Conservation (phyloP, 345 rosid species). For the Camelina hispida region DNA sequence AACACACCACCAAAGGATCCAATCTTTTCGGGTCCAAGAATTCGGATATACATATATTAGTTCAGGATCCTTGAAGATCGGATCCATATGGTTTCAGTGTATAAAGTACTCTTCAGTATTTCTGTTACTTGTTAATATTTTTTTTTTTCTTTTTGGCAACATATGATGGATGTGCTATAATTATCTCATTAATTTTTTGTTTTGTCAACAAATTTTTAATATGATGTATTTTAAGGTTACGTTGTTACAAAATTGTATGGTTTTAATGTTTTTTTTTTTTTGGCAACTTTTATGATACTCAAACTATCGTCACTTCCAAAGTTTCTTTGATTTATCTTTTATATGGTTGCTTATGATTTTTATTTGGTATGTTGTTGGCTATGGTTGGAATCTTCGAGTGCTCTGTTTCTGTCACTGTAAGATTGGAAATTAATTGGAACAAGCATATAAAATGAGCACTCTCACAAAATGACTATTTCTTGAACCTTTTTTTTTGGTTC, state of each 20-base stretch:
- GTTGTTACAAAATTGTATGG: neutral
- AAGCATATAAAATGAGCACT: neutral
- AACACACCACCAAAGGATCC: too few species aligned
- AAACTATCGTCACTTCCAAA: too few species aligned
- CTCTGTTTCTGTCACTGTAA: neutral
- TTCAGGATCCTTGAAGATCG: neutral
- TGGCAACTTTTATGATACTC: too few species aligned
- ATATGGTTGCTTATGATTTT: too few species aligned
- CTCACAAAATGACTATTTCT: slow-evolving; percentile 15
- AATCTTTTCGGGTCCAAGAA: neutral
- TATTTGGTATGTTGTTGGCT: neutral
- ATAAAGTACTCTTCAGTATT: neutral
- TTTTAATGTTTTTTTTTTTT: neutral
- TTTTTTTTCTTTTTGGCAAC: neutral
- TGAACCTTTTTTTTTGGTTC: neutral
- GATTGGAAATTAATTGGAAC: neutral
- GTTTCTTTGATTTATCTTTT: too few species aligned
- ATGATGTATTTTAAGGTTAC: neutral
- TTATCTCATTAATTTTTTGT: neutral
- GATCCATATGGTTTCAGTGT: neutral
- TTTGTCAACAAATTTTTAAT: neutral
- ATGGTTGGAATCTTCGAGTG: neutral
- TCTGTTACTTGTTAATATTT: too few species aligned
- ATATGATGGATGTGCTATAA: neutral
- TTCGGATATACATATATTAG: neutral